Evolutionary conservation across 306 rosid species (phyloP), one percentile per base, ranked within the genome.

Genomic region (Dalbergia oliveri): DNA sequence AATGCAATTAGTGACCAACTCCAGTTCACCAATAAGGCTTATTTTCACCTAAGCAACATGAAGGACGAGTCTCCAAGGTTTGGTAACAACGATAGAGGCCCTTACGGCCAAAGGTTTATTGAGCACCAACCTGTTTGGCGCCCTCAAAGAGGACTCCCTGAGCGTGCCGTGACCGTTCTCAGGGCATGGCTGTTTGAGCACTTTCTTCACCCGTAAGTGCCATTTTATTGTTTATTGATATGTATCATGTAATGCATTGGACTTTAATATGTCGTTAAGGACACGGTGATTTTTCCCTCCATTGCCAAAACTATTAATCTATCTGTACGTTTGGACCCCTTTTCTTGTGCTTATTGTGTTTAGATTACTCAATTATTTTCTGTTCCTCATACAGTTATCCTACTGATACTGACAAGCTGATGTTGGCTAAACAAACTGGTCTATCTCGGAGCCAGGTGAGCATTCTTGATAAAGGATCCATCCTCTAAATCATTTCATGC

Each of bases 401-500:
- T 9, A 90, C 97, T 5, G 98, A 94, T 80, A 84, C 97, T 0
- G 98, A 94, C 87, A 94, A 94, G 81, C 33, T 88, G 39, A 83
- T 91, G 93, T 75, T 94, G 87, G 98, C 98, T 12, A 92, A 91
- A 85, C 97, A 92, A 89, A 94, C 97, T 10, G 97, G 98, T 62
- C 86, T 94, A 5, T 91, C 98, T 11, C 89, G 98, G n/a, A 92
- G 91, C 83, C 98, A 94, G 96, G 98, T 90, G 51, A 47, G 62
- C 33, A 23, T 57, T 49, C 26, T 34, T 80, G 61, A 51, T 44
- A 19, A 62, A 72, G 3, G 4, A 11, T 44, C 7, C 37, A 18
- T 9, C 33, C 14, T 57, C 9, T 31, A 15, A 41, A 50, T 35
- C n/a, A 18, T 80, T 31, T 64, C 47, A n/a, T 57, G 15, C 41